Percentiles rank a stretch among this genome's conserved stretches.
phyloP scores from a whole-genome alignment of 768 basidiomycete genomes.

The Infundibulicybe gibba region DNA sequence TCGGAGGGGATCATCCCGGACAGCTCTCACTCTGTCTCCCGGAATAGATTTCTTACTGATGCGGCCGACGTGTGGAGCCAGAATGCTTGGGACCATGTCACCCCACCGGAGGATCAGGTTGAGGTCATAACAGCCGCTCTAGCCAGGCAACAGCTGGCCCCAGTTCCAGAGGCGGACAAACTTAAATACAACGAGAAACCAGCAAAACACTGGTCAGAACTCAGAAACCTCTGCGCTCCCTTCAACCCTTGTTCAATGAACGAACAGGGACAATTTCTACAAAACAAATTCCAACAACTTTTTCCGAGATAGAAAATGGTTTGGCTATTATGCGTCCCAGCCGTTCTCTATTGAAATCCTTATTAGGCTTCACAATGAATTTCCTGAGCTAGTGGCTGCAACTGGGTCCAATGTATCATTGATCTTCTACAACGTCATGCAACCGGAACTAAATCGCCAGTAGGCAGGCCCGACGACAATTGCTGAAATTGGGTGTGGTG shows the following conservation, averaged over 20 bases:
- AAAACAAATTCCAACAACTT: slow-evolving; percentile 82
- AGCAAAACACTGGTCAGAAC: slow-evolving; percentile 62
- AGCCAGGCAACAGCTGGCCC: slow-evolving; percentile 62
- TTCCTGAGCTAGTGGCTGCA: slow-evolving; percentile 79
- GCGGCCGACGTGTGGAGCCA: slow-evolving; percentile 78
- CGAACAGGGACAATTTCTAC: slow-evolving; percentile 88
- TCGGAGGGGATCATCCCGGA: neutral
- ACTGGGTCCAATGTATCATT: slow-evolving; percentile 56
- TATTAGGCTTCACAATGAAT: slow-evolving; percentile 86
- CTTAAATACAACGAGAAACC: slow-evolving; percentile 70
- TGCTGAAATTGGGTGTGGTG: slow-evolving; percentile 91
- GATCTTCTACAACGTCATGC: slow-evolving; percentile 1
- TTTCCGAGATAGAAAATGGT: slow-evolving; percentile 94
- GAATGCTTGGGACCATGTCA: slow-evolving; percentile 92
- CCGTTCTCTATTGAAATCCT: neutral
- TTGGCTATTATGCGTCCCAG: neutral
- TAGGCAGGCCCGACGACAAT: slow-evolving; percentile 78
- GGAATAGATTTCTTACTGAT: slow-evolving; percentile 60
- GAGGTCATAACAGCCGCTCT: slow-evolving; percentile 70
- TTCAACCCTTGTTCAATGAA: neutral
- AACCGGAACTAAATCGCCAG: slow-evolving; percentile 9
- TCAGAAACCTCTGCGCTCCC: neutral
- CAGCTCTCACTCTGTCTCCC: neutral
- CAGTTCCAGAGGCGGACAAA: slow-evolving; percentile 74
- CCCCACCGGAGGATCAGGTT: slow-evolving; percentile 76